Conservation (phyloP, 805 yeast genomes). For the Pichia deserticola region DNA sequence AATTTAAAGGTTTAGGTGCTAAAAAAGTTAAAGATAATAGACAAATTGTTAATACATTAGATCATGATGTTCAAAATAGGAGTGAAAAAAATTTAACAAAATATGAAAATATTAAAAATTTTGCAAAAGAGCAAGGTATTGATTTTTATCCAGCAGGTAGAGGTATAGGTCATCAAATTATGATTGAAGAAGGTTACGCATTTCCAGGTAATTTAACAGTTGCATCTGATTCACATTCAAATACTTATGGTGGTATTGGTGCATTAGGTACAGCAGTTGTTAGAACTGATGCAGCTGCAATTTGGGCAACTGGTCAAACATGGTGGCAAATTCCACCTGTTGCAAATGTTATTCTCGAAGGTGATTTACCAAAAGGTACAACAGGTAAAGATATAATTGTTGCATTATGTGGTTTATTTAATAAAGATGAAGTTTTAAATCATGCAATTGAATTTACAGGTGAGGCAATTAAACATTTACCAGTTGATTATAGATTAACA, state of each 20-base stretch:
- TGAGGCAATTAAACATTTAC: constrained; percentile 58
- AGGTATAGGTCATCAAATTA: constrained; percentile 98
- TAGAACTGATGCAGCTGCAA: constrained; percentile 97
- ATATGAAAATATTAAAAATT: constrained; percentile 79
- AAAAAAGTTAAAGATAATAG: constrained; percentile 70
- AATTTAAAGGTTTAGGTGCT: constrained; percentile 93
- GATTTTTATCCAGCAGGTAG: constrained; percentile 98
- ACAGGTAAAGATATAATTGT: constrained; percentile 97
- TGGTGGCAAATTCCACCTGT: constrained; percentile 99
- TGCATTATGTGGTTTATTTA: constrained; percentile 88
- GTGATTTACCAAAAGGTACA: constrained; percentile 75
- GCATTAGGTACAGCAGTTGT: constrained; percentile 96
- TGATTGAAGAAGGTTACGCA: constrained; percentile 98
- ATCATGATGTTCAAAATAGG: constrained; percentile 96
- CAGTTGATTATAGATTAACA: constrained; percentile 81
- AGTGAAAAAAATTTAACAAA: constrained; percentile 81
- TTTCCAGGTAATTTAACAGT: constrained; percentile 90
- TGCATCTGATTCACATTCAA: constrained; percentile 96
- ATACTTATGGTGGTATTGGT: constrained; percentile 96
- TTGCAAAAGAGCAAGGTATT: constrained; percentile 84
- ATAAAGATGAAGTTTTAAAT: constrained; percentile 85
- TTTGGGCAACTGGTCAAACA: constrained; percentile 99
- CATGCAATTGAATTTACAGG: constrained; percentile 94
- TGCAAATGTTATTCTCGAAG: constrained; percentile 82
- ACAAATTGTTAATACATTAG: constrained; percentile 93